Evolutionary conservation across 139 green algal species (phyloP).

Genomic region (Picochlorum costavermella): DNA sequence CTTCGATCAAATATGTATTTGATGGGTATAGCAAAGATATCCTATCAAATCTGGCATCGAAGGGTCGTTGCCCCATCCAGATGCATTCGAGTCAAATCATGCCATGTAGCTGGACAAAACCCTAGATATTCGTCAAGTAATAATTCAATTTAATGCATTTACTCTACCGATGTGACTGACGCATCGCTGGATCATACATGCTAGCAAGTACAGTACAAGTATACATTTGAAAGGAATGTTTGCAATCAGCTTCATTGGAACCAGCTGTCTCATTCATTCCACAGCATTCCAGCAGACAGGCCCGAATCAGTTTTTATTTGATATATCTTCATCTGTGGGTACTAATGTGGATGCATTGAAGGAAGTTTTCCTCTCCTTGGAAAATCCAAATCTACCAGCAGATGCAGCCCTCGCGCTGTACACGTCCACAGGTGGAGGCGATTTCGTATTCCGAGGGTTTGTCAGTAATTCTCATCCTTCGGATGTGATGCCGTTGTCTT

Average conservation of each 20-base stretch:
- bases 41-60: too few relatives aligned
- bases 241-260: slow-evolving; percentile 19
- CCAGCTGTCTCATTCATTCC: slow-evolving; percentile 6
- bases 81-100: too few relatives aligned
- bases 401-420: slow-evolving; percentile 23
- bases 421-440: slow-evolving; percentile 9
- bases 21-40: too few relatives aligned
- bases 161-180: too few relatives aligned
- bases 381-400: slow-evolving; percentile 12
- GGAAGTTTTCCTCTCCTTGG: slow-evolving; percentile 19
- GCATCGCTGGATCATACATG: too few relatives aligned
- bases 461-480: slow-evolving; percentile 18
- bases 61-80: too few relatives aligned
- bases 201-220: too few relatives aligned
- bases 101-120: too few relatives aligned
- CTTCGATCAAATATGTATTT: too few relatives aligned
- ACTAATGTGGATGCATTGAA: slow-evolving; percentile 5
- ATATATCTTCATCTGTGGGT: not conserved
- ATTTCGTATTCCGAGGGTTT: slow-evolving; percentile 16
- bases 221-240: not conserved
- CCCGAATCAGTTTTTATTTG: slow-evolving; percentile 13
- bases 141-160: too few relatives aligned
- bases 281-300: slow-evolving; percentile 22
- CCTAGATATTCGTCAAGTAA: too few relatives aligned
- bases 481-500: slow-evolving; percentile 24